These are phyloP conservation scores for Geranium brycei DNA, from an alignment of 345 rosid genomes.

Conservation along the genomic window DNA sequence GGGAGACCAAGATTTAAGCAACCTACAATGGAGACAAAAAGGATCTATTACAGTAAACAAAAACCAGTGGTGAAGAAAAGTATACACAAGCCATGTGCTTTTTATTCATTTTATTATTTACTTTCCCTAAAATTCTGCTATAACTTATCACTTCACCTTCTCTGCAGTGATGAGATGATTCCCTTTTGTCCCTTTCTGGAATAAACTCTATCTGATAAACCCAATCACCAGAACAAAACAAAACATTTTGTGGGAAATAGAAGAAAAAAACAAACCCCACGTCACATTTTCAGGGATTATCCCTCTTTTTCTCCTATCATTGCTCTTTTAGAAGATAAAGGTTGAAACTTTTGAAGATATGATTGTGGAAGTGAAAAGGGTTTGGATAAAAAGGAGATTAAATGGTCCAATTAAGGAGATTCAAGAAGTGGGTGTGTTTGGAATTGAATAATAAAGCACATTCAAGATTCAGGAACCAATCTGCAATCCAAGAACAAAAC, in stretches of 20 bases:
- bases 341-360: slow-evolving; percentile 4
- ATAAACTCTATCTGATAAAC: slow-evolving; percentile 21
- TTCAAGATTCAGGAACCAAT: neutral
- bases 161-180: slow-evolving; percentile 8
- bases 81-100: slow-evolving; percentile 17
- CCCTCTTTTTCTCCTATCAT: no score
- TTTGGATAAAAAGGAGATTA: slow-evolving; percentile 1
- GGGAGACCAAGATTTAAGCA: slow-evolving; percentile 11
- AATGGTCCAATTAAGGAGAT: slow-evolving; percentile 13
- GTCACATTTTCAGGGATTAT: neutral
- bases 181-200: slow-evolving; percentile 27
- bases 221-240: slow-evolving; percentile 13
- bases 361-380: slow-evolving; percentile 4
- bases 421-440: neutral
- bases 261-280: neutral
- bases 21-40: slow-evolving; percentile 21
- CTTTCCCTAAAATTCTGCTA: slow-evolving; percentile 3
- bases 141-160: slow-evolving; percentile 10
- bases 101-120: neutral
- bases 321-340: slow-evolving; percentile 6
- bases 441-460: neutral
- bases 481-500: neutral
- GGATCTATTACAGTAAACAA: slow-evolving; percentile 2
- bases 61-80: slow-evolving; percentile 17
- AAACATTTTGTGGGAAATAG: neutral